Conservation (phyloP, 768 basidiomycete species). For the Lactarius quietus region DNA sequence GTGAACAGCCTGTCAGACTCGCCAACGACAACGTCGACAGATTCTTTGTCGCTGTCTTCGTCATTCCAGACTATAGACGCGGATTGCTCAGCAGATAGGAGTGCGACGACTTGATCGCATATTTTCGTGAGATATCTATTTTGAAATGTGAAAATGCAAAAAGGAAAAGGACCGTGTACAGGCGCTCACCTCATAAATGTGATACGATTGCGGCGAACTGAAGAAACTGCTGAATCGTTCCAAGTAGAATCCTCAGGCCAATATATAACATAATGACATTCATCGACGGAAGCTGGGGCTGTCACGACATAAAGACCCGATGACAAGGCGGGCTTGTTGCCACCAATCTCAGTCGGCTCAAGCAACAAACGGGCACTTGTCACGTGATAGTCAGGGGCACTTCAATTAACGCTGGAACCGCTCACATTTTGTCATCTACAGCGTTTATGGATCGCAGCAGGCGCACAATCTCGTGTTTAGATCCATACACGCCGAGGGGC, state of each 20-base stretch:
- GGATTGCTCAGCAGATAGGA: slow-evolving; percentile 49
- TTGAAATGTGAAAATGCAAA: not conserved
- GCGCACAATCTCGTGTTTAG: no score
- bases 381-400: not conserved
- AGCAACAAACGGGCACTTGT: slow-evolving; percentile 13
- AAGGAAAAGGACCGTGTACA: not conserved
- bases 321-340: slow-evolving; percentile 34
- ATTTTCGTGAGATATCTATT: slow-evolving; percentile 57
- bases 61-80: slow-evolving; percentile 43
- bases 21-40: slow-evolving; percentile 39
- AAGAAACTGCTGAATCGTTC: slow-evolving; percentile 45
- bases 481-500: no score
- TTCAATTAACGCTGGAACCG: no score
- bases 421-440: no score
- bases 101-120: slow-evolving; percentile 49
- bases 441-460: no score
- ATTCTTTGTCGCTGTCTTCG: slow-evolving; percentile 28
- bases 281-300: slow-evolving; percentile 19
- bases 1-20: slow-evolving; percentile 47
- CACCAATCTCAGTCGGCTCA: slow-evolving; percentile 21
- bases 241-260: slow-evolving; percentile 43
- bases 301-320: slow-evolving; percentile 52
- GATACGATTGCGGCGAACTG: slow-evolving; percentile 49
- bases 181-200: slow-evolving; percentile 56
- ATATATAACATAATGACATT: slow-evolving; percentile 38